Percentiles rank a stretch among this genome's conserved stretches.
phyloP scores from a whole-genome alignment of 148 eudicot species.

The Persicaria tinctoria region DNA sequence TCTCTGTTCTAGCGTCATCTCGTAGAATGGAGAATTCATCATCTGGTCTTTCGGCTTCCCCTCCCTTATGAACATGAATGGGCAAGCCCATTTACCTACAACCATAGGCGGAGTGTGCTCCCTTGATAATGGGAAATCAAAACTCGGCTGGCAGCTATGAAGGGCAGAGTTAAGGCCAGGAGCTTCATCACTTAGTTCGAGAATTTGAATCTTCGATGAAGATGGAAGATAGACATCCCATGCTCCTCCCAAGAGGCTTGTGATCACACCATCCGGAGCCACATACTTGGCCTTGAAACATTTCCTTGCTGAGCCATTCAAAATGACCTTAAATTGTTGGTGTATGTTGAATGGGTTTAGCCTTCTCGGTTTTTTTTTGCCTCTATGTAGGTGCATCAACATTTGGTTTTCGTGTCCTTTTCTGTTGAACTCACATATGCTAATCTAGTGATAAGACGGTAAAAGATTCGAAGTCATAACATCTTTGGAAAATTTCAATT shows the following conservation, averaged over 20 bases:
- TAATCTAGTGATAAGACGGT: not conserved
- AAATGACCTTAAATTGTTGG: slow-evolving; percentile 46
- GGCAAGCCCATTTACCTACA: slow-evolving; percentile 32
- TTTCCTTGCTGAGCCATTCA: not conserved
- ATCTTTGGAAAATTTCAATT: not conserved
- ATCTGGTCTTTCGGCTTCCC: slow-evolving; percentile 11
- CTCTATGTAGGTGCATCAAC: slow-evolving; percentile 22
- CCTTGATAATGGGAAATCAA: slow-evolving; percentile 29
- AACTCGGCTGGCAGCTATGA: slow-evolving; percentile 35
- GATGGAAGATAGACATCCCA: slow-evolving; percentile 22
- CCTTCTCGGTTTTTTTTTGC: slow-evolving; percentile 37
- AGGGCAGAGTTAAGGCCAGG: slow-evolving; percentile 38
- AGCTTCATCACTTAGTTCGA: slow-evolving; percentile 23
- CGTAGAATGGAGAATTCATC: slow-evolving; percentile 18
- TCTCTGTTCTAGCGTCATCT: slow-evolving; percentile 29
- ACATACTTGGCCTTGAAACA: slow-evolving; percentile 28
- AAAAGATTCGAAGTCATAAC: not conserved
- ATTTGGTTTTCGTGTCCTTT: not conserved
- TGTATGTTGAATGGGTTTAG: slow-evolving; percentile 39
- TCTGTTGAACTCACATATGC: not conserved
- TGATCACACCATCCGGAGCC: slow-evolving; percentile 42
- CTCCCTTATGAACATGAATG: slow-evolving; percentile 31
- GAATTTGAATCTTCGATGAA: not conserved
- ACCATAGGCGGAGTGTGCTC: slow-evolving; percentile 8
- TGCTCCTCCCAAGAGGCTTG: slow-evolving; percentile 32